Conservation (phyloP, 208 protist genomes). For the Eutreptiella sp. region DNA sequence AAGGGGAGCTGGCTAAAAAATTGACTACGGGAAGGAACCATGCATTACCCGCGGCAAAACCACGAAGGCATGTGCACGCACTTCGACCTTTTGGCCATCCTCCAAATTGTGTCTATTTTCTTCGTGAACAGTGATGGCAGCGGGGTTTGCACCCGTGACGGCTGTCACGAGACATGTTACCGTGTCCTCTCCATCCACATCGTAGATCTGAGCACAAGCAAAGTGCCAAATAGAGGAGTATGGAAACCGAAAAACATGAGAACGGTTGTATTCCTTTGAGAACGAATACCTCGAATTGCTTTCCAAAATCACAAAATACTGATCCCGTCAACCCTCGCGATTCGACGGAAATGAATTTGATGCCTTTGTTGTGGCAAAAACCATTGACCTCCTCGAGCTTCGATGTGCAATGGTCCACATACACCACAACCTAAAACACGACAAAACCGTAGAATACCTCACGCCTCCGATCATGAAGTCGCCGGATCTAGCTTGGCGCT, state of each 20-base stretch:
- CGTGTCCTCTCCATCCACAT: constrained; percentile 71
- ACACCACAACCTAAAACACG: constrained; percentile 76
- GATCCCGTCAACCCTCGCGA: neutral
- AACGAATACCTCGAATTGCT: too few relatives aligned
- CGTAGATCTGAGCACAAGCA: too few relatives aligned
- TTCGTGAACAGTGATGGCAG: constrained; percentile 42
- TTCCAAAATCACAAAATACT: constrained; percentile 14
- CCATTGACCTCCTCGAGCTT: constrained; percentile 51
- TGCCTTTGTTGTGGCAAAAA: constrained; percentile 43
- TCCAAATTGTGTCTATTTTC: constrained; percentile 76
- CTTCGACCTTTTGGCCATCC: constrained; percentile 63
- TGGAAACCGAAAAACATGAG: too few relatives aligned
- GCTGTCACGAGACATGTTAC: constrained; percentile 64
- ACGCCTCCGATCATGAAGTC: too few relatives aligned
- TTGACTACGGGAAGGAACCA: too few relatives aligned
- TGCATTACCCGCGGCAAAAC: too few relatives aligned
- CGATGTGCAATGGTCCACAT: constrained; percentile 56
- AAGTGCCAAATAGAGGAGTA: too few relatives aligned
- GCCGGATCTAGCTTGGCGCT: too few relatives aligned
- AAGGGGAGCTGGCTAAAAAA: too few relatives aligned
- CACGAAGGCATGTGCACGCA: constrained; percentile 62
- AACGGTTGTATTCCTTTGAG: too few relatives aligned
- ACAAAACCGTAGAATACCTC: too few relatives aligned
- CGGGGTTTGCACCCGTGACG: constrained; percentile 54
- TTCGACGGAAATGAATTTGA: constrained; percentile 61